phyloP scores from a whole-genome alignment of 306 rosid genomes.

The Sicyos baderoa region DNA sequence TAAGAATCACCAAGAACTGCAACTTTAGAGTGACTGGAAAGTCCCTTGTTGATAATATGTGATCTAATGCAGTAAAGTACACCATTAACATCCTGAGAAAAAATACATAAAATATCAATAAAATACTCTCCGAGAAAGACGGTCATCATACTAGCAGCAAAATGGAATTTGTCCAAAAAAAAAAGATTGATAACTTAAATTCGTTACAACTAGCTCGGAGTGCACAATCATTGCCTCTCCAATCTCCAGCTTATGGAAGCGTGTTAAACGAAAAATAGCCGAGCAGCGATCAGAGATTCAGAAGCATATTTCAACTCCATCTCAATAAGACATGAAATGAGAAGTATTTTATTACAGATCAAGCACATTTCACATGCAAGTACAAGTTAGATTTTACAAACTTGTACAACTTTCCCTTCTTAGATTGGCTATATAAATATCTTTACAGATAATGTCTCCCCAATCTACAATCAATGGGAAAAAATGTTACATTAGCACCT shows the following conservation, averaged over 20 bases:
- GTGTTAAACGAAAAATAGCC: too few species aligned
- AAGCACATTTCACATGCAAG: neutral
- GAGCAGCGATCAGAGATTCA: too few species aligned
- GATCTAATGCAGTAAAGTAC: too few species aligned
- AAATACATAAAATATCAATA: slow-evolving; percentile 32
- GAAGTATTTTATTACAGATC: neutral
- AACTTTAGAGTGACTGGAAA: too few species aligned
- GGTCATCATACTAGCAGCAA: neutral
- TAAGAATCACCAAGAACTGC: too few species aligned
- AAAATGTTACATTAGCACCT: neutral
- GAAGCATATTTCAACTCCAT: neutral
- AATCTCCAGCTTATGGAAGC: too few species aligned
- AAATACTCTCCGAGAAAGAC: neutral
- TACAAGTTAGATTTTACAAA: neutral
- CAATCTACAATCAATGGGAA: neutral
- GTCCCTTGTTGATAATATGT: too few species aligned
- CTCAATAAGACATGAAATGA: neutral
- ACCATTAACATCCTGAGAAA: too few species aligned
- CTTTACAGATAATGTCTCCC: neutral
- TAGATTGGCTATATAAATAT: slow-evolving; percentile 1
- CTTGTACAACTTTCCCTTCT: neutral
- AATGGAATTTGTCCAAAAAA: neutral
- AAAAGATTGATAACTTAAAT: too few species aligned
- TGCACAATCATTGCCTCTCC: too few species aligned
- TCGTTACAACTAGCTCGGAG: too few species aligned